phyloP scores from a whole-genome alignment of 1,284 basidiomycete genomes.

The Ceratobasidium sp. region DNA sequence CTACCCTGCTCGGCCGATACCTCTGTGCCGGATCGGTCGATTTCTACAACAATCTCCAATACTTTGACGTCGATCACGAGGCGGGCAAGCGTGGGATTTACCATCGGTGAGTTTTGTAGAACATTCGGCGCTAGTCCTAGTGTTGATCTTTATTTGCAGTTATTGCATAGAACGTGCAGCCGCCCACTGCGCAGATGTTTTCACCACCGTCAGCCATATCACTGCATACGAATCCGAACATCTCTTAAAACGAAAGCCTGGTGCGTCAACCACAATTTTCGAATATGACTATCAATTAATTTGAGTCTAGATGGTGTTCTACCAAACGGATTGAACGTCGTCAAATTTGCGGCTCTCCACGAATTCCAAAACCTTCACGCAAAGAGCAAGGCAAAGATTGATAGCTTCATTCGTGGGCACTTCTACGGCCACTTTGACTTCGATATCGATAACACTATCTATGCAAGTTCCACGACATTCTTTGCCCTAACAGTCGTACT shows the following conservation, averaged over 20 bases:
- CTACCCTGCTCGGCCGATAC: conserved; percentile 97
- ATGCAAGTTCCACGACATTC: conserved; percentile 59
- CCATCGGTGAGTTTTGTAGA: conserved; percentile 53
- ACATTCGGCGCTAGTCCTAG: neutral
- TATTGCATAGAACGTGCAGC: conserved; percentile 98
- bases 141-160: conserved; percentile 55
- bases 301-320: conserved; percentile 81
- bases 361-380: conserved; percentile 98
- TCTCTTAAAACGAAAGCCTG: conserved; percentile 92
- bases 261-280: conserved; percentile 39
- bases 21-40: conserved; percentile 97
- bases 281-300: neutral
- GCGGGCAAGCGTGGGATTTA: conserved; percentile 97
- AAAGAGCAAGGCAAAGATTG: conserved; percentile 92
- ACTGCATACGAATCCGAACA: conserved; percentile 98
- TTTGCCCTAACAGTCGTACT: neutral
- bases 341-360: conserved; percentile 95
- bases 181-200: conserved; percentile 95
- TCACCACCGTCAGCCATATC: conserved; percentile 97
- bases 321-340: conserved; percentile 96
- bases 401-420: conserved; percentile 96
- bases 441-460: conserved; percentile 94
- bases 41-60: conserved; percentile 99
- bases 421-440: conserved; percentile 99
- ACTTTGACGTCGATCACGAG: conserved; percentile 99